phyloP scores from a whole-genome alignment of 2,329 filamentous ascomycete species.

The Xylaria sp. region DNA sequence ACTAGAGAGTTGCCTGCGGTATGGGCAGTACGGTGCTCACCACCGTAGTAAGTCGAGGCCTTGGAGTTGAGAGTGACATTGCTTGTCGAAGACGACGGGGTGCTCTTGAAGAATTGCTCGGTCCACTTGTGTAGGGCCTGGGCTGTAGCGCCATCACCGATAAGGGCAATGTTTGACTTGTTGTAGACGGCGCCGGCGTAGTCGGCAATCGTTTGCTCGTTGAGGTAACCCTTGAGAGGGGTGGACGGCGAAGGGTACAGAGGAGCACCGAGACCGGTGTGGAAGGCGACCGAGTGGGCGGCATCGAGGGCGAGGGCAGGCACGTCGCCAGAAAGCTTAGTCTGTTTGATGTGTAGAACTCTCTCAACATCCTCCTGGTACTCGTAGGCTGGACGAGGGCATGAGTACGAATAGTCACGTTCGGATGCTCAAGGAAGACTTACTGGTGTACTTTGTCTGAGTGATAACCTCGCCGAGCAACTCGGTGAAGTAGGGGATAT shows the following conservation, averaged over 20 bases:
- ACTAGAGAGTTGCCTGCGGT: constrained; percentile 80
- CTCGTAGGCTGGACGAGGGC: constrained; percentile 71
- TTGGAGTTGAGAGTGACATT: constrained; percentile 62
- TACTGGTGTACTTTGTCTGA: constrained; percentile 83
- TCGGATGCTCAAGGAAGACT: constrained; percentile 43
- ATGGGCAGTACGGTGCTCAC: constrained; percentile 88
- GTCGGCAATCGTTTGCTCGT: constrained; percentile 72
- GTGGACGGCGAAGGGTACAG: constrained; percentile 74
- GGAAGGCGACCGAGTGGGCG: constrained; percentile 62
- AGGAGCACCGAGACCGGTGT: constrained; percentile 85
- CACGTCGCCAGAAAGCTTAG: constrained; percentile 68
- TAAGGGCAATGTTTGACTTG: constrained; percentile 88
- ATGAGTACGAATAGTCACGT: constrained; percentile 24
- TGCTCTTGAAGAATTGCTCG: constrained; percentile 84
- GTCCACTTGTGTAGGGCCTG: constrained; percentile 86
- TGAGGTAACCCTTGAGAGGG: constrained; percentile 80
- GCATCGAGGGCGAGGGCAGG: constrained; percentile 79
- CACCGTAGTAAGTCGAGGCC: constrained; percentile 87
- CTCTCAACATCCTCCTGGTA: constrained; percentile 86
- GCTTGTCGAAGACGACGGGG: constrained; percentile 60
- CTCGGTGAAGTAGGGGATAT: constrained; percentile 97
- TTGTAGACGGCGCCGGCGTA: constrained; percentile 82
- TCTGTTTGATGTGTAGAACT: constrained; percentile 78
- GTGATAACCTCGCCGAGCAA: constrained; percentile 90
- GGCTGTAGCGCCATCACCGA: constrained; percentile 85